These are phyloP conservation scores for Ophiostoma triangulosporum DNA, from an alignment of 2,329 filamentous ascomycete species.

Conservation along the genomic window DNA sequence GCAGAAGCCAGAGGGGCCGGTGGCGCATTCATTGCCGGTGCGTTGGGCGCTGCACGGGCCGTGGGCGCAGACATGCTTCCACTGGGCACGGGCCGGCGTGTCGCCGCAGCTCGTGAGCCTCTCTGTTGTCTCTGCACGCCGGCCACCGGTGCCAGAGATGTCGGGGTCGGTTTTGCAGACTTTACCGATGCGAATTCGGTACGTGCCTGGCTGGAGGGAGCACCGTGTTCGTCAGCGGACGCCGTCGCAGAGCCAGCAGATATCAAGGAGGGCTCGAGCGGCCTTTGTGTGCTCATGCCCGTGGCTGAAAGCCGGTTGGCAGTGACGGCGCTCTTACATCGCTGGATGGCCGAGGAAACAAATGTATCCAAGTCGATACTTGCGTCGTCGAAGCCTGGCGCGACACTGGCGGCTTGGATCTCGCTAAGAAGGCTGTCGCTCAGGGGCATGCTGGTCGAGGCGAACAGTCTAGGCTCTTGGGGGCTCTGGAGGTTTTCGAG, in stretches of 20 bases:
- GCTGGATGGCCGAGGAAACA: constrained; percentile 41
- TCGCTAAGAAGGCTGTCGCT: constrained; percentile 34
- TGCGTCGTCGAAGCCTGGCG: constrained; percentile 33
- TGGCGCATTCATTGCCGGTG: not conserved
- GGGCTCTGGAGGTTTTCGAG: too few species aligned
- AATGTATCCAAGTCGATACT: constrained; percentile 38
- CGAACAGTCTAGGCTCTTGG: constrained; percentile 40
- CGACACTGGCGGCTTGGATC: constrained; percentile 30
- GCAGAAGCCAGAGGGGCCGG: not conserved
- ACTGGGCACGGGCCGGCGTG: not conserved
- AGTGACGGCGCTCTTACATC: constrained; percentile 49
- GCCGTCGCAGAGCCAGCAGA: not conserved
- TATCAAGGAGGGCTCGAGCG: constrained; percentile 24
- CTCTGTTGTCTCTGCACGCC: not conserved
- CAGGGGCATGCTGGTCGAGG: constrained; percentile 39
- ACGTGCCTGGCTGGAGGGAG: not conserved
- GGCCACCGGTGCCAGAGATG: not conserved
- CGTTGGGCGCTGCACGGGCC: not conserved
- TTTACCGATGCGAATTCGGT: not conserved
- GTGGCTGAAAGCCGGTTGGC: constrained; percentile 29
- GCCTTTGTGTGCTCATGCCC: constrained; percentile 37
- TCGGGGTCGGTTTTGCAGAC: not conserved
- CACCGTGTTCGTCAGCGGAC: not conserved
- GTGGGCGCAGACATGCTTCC: not conserved
- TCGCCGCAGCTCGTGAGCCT: not conserved